These are phyloP conservation scores for Magnaporthiopsis poae DNA, from an alignment of 2,329 filamentous ascomycete species.

Conservation along the genomic window DNA sequence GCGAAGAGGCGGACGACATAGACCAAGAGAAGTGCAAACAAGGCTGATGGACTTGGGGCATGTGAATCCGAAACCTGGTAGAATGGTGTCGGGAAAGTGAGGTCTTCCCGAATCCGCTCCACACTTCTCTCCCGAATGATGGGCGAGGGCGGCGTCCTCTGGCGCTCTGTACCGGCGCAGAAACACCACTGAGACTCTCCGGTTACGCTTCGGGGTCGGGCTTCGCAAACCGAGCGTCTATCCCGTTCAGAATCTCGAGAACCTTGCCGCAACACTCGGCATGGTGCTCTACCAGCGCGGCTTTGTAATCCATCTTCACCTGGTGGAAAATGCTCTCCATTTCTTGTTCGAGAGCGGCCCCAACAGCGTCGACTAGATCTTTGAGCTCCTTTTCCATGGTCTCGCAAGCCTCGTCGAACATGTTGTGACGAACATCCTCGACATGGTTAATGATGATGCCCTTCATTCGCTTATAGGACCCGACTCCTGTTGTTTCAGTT, in stretches of 20 bases:
- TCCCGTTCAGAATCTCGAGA: neutral
- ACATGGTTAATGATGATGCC: neutral
- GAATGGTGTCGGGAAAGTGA: no score
- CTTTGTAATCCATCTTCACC: conserved; percentile 2
- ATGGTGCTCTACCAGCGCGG: neutral
- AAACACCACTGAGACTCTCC: no score
- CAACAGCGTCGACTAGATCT: neutral
- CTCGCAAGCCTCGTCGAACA: neutral
- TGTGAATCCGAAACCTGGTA: no score
- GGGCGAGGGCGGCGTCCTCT: no score
- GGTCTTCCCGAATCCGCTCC: no score
- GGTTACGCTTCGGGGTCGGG: neutral
- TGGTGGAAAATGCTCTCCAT: neutral
- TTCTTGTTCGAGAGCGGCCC: neutral
- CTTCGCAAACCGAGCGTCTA: neutral
- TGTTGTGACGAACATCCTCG: neutral
- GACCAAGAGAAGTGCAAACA: no score
- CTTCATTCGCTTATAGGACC: neutral
- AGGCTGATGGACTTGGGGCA: no score
- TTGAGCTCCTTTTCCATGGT: neutral
- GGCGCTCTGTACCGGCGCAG: no score
- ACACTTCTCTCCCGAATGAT: no score
- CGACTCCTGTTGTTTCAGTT: neutral
- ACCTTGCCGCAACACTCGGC: neutral
- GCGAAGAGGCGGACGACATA: no score